phyloP scores from a whole-genome alignment of 441 rosid species.

The Brassica hybrid region DNA sequence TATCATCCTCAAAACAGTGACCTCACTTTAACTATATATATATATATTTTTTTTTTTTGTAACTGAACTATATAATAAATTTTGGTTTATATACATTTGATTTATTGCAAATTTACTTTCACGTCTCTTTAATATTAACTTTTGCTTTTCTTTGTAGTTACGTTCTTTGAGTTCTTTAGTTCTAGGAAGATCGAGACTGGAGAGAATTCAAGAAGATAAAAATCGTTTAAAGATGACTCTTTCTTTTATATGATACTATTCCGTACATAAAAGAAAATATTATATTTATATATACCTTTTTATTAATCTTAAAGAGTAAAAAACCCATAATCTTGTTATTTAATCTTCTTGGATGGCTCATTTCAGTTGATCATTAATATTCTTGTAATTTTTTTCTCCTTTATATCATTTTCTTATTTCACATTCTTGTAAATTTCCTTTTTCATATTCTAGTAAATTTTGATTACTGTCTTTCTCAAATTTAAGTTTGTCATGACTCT shows the following conservation, averaged over 20 bases:
- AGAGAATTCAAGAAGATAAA: slow-evolving; percentile 17
- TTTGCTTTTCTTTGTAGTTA: slow-evolving; percentile 40
- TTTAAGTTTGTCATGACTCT: slow-evolving; percentile 11
- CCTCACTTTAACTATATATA: slow-evolving; percentile 26
- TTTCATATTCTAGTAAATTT: neutral
- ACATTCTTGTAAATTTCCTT: neutral
- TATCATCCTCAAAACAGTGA: slow-evolving; percentile 42
- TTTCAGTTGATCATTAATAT: slow-evolving; percentile 15
- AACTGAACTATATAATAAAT: slow-evolving; percentile 24
- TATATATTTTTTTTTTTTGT: too few relatives aligned
- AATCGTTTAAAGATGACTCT: neutral
- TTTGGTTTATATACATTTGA: slow-evolving; percentile 1
- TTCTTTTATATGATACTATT: slow-evolving; percentile 27
- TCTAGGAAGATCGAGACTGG: slow-evolving; percentile 36
- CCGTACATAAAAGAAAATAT: slow-evolving; percentile 6
- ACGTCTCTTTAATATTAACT: slow-evolving; percentile 35
- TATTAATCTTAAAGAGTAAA: neutral
- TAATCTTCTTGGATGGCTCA: slow-evolving; percentile 19
- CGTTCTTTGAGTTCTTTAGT: slow-evolving; percentile 32
- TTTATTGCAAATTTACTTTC: slow-evolving; percentile 29
- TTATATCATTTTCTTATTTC: neutral
- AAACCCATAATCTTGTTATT: neutral
- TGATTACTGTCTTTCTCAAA: slow-evolving; percentile 8
- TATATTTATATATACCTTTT: neutral
- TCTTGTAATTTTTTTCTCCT: neutral